Evolutionary conservation across 139 green algal species (phyloP).

Genomic region (Klebsormidium nitens): DNA sequence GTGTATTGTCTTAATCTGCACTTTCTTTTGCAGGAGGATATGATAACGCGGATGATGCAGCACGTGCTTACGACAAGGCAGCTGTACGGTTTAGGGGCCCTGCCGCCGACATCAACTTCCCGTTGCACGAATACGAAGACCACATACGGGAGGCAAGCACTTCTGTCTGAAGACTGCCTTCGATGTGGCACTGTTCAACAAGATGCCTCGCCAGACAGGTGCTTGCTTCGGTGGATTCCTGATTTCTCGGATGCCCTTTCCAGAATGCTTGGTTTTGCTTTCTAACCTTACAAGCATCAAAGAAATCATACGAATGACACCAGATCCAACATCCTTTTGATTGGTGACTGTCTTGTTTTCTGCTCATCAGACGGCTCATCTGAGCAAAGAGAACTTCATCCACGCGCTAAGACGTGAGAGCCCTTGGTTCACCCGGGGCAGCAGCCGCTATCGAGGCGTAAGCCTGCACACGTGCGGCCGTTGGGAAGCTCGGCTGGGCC

Average conservation of each 20-base stretch:
- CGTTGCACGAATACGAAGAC: conserved; percentile 8
- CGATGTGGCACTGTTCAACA: not conserved
- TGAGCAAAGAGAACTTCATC: conserved; percentile 41
- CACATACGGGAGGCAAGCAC: conserved; percentile 20
- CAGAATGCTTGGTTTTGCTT: too few species aligned
- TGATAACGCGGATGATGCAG: conserved; percentile 22
- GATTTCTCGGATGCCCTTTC: too few species aligned
- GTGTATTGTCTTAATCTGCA: not conserved
- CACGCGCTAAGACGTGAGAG: conserved; percentile 13
- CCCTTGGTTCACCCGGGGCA: conserved; percentile 27
- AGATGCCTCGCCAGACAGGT: too few species aligned
- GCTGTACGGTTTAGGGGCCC: conserved; percentile 32
- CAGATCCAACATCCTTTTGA: not conserved
- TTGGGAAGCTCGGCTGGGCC: conserved; percentile 43
- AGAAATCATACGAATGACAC: not conserved
- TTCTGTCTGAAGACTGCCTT: not conserved
- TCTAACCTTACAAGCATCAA: not conserved
- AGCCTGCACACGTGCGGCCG: conserved; percentile 38
- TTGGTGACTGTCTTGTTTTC: not conserved
- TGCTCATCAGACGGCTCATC: not conserved
- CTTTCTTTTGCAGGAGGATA: conserved; percentile 21
- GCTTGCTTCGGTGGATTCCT: too few species aligned
- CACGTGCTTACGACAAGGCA: conserved; percentile 36
- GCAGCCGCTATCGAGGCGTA: conserved; percentile 35
- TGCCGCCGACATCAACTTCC: conserved; percentile 28